phyloP scores from a whole-genome alignment of 129 eudicot genomes.

The Heracleum sosnowskyi region DNA sequence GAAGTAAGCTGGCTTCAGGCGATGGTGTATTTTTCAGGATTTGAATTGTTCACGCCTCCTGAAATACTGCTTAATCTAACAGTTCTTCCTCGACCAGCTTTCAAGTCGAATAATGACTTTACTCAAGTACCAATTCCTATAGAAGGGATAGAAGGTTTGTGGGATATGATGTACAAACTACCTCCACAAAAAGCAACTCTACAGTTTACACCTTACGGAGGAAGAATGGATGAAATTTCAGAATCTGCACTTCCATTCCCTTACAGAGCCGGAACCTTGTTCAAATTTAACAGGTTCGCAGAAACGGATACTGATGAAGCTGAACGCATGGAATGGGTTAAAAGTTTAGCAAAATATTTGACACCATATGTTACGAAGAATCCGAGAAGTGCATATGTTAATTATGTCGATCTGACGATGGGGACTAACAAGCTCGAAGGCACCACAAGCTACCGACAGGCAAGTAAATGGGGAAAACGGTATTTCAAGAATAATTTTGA shows the following conservation, averaged over 20 bases:
- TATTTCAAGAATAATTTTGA: background rate
- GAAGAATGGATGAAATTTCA: constrained; percentile 1
- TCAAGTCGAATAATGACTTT: background rate
- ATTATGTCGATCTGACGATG: background rate
- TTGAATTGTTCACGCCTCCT: background rate
- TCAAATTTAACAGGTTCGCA: background rate
- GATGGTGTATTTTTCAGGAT: background rate
- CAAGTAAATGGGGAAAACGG: background rate
- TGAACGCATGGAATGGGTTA: background rate
- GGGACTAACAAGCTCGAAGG: background rate
- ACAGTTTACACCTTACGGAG: background rate
- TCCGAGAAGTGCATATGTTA: background rate
- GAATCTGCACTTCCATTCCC: background rate
- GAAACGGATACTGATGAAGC: background rate
- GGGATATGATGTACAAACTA: background rate
- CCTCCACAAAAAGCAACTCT: background rate
- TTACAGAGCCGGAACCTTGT: background rate
- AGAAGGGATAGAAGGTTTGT: background rate
- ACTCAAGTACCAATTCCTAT: background rate
- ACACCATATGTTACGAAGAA: background rate
- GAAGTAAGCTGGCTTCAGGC: background rate
- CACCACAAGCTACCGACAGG: background rate
- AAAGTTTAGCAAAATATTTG: background rate
- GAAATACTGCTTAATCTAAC: background rate
- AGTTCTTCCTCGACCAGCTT: background rate